Evolutionary conservation across 257 asterid genomes (phyloP).

Genomic region (Penstemon barbatus): DNA sequence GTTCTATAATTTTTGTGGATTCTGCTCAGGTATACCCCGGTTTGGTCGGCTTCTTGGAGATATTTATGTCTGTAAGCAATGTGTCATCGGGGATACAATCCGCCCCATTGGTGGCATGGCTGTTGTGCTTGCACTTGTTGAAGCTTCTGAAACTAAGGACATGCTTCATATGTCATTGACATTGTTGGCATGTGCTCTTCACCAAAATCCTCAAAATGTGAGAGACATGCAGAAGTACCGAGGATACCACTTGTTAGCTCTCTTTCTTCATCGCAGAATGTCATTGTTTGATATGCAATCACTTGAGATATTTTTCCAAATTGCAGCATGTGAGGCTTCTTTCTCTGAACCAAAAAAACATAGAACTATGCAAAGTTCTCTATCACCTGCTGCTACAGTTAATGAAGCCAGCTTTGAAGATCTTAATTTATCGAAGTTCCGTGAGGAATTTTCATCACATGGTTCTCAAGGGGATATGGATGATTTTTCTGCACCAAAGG

Average conservation of each 20-base stretch:
- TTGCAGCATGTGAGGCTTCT: slow-evolving; percentile 99
- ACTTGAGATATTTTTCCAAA: slow-evolving; percentile 93
- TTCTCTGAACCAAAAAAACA: slow-evolving; percentile 84
- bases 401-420: slow-evolving; percentile 74
- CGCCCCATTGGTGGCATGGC: slow-evolving; percentile 96
- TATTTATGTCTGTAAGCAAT: slow-evolving; percentile 80
- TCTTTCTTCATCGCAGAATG: slow-evolving; percentile 90
- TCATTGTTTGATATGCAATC: slow-evolving; percentile 96
- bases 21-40: slow-evolving; percentile 88
- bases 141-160: slow-evolving; percentile 97
- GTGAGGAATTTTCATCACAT: slow-evolving; percentile 82
- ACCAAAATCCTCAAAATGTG: slow-evolving; percentile 95
- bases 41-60: slow-evolving; percentile 96
- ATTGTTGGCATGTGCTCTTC: slow-evolving; percentile 84
- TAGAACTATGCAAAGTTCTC: slow-evolving; percentile 40
- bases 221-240: slow-evolving; percentile 94
- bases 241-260: slow-evolving; percentile 95
- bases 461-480: slow-evolving; percentile 92
- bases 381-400: slow-evolving; percentile 54
- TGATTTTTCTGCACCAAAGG: slow-evolving; percentile 90
- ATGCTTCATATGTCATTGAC: slow-evolving; percentile 98
- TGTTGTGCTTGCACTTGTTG: slow-evolving; percentile 93
- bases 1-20: slow-evolving; percentile 28
- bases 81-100: slow-evolving; percentile 89
- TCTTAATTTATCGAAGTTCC: slow-evolving; percentile 69